Base-by-base conservation (phyloP, 768 basidiomycete genomes). In the Lactarius evosmus region DNA sequence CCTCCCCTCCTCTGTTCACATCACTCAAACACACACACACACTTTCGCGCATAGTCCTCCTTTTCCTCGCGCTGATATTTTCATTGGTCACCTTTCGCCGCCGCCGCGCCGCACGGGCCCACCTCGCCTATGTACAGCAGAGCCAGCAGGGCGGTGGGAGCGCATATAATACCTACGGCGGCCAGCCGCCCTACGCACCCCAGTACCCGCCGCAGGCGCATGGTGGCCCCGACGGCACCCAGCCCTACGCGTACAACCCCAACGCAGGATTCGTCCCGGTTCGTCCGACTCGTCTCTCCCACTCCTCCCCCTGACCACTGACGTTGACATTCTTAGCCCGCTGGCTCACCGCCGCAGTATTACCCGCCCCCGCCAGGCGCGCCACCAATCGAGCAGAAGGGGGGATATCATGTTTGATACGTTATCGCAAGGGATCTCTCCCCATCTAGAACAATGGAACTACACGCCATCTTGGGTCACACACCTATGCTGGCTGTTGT, bases 151-250 rank as follows among this genome's bases (percentile, higher is more conserved):
- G 12, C 11, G 38, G 9, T 4, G 34, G 11, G 1, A 27, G 2
- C 1, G 41, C 22, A 3, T 27, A 19, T 9, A 51, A 46, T 6
- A 34, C 16, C 8, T 25, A 7, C 9, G 58, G 33, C 2, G 49
- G 46, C 1, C 46, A 44, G 14, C 27, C 32, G 0, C 30, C 50
- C 3, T 58, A 25, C 5, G 7, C 1, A 8, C 63, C 63, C 5
- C 63, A 65, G 44, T 65, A 61, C 27, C 63, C 63, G 4, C 63
- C 63, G 1, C 58, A 38, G 25, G 33, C 59, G 1, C 32, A 65
- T 27, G 34, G 34, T 33, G 33, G 22, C 8, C 19, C 41, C 9
- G 41, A 25, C 12, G 4, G 16, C 30, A 11, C 12, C 7, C 12
- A 17, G 0, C 49, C 49, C 1, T 51, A 40, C 36, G 7, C n/a